These are phyloP conservation scores for Salix suchowensis DNA, from an alignment of 345 rosid species.

Conservation along the genomic window DNA sequence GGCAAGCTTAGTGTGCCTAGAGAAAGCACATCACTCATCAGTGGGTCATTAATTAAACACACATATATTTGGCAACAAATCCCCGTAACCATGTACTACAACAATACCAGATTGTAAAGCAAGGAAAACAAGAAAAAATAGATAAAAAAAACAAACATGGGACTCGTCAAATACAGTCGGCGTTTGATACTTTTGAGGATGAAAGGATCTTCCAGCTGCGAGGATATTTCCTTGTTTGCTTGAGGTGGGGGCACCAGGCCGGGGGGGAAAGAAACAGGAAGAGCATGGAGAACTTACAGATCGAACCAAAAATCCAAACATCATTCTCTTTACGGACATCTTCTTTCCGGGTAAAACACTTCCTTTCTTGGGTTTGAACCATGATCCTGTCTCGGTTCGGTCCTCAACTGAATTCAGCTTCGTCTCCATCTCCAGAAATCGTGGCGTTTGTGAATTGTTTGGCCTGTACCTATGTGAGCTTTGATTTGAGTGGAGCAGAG, in stretches of 20 bases:
- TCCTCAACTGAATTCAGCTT: neutral
- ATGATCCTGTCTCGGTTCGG: neutral
- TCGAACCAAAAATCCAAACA: constrained; percentile 13
- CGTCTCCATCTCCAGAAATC: neutral
- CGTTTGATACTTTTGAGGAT: neutral
- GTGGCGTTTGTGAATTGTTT: neutral
- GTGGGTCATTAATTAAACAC: neutral
- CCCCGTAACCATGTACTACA: neutral
- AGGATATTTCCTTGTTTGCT: neutral
- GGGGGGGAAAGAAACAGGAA: neutral
- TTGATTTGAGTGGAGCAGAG: no score
- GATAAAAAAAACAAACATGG: neutral
- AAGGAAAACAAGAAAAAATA: neutral
- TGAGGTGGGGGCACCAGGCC: neutral
- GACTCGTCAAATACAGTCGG: neutral
- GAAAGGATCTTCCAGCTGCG: neutral
- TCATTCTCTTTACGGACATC: constrained; percentile 43
- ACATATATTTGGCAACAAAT: neutral
- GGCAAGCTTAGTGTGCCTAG: no score
- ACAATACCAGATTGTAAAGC: neutral
- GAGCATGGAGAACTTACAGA: constrained; percentile 10
- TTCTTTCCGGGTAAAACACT: constrained; percentile 36
- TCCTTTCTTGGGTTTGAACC: constrained; percentile 18
- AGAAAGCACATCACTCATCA: neutral
- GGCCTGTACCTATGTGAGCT: no score